Evolutionary conservation across 352 stramenopile species (phyloP), one percentile per base, ranked within the genome.

Genomic region (Phytophthora quininea): DNA sequence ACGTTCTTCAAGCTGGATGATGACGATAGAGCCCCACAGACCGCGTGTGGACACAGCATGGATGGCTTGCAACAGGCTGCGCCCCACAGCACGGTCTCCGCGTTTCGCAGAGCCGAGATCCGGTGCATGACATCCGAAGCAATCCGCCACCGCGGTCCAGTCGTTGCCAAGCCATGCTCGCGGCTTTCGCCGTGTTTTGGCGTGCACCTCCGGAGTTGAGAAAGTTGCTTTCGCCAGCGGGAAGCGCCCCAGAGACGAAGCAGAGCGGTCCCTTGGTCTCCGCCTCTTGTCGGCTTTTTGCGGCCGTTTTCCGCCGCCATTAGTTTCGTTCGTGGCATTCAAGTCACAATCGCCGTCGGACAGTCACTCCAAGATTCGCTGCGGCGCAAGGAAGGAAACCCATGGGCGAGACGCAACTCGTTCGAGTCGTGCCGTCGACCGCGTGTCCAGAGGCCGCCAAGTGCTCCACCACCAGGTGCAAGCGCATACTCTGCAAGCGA

Each of bases 401-500:
- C 24, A 52, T 52, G 46, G 46, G 46, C 19, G 46, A 52, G 46
- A 33, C 46, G n/a, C 46, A 52, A 14, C 9, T 30, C n/a, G 46
- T 35, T 35, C 46, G 46, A 30, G 46, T 52, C 7, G 48, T 27
- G 38, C 11, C 58, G 35, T 35, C 49, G 35, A 27, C 19, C 15
- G 2, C 9, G 6, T 3, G 6, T 2, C 38, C 32, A 37, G 29
- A 31, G 58, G 5, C 40, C 5, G 10, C 10, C 12, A 24, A 47
- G 15, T 47, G 40, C 19, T 24, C 19, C 19, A 24, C 19, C 40
- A 52, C 46, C n/a, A 6, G n/a, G n/a, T 35, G 19, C 55, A 75
- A 62, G 54, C 67, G 62, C 46, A 62, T 31, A 48, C 54, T 69
- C 47, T 40, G 51, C 35, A 73, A 54, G 31, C 61, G 71, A n/a